Conservation (phyloP, 257 asterid species). For the Primulina eburnea region DNA sequence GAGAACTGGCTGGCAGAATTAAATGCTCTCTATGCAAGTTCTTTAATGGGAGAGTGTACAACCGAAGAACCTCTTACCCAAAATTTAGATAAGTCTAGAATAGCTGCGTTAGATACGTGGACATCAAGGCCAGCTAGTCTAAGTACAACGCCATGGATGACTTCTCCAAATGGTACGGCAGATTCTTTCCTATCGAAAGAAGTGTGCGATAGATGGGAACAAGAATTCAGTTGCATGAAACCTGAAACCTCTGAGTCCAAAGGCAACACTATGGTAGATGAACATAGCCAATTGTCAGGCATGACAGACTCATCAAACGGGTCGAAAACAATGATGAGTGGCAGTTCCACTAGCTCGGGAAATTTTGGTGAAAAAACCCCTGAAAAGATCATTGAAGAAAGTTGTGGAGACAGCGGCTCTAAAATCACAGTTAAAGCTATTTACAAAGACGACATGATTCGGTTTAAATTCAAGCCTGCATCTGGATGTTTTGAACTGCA, state of each 20-base stretch:
- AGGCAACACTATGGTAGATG: conserved; percentile 17
- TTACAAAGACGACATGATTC: conserved; percentile 39
- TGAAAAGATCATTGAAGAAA: conserved; percentile 15
- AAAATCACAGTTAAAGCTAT: conserved; percentile 41
- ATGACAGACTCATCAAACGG: conserved; percentile 44
- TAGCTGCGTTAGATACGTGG: conserved; percentile 36
- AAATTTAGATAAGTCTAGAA: conserved; percentile 26
- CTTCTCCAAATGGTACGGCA: conserved; percentile 24
- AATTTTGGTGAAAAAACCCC: conserved; percentile 29
- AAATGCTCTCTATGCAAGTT: conserved; percentile 2
- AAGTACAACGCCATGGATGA: conserved; percentile 28
- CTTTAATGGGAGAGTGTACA: conserved; percentile 20
- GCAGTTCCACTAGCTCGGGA: conserved; percentile 35
- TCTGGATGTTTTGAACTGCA: conserved; percentile 38
- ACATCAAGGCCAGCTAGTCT: conserved; percentile 36
- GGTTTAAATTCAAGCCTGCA: conserved; percentile 43
- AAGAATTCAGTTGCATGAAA: conserved; percentile 2
- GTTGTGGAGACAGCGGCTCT: conserved; percentile 28
- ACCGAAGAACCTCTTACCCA: neutral
- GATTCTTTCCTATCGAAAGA: conserved; percentile 27
- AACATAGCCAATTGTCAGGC: conserved; percentile 37
- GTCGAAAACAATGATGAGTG: conserved; percentile 28
- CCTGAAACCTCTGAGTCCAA: conserved; percentile 22
- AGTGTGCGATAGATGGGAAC: conserved; percentile 17
- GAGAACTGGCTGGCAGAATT: conserved; percentile 18